Evolutionary conservation across 169 alveolate genomes (phyloP), one percentile per base, ranked within the genome.

Genomic region (Plasmodium ovale): DNA sequence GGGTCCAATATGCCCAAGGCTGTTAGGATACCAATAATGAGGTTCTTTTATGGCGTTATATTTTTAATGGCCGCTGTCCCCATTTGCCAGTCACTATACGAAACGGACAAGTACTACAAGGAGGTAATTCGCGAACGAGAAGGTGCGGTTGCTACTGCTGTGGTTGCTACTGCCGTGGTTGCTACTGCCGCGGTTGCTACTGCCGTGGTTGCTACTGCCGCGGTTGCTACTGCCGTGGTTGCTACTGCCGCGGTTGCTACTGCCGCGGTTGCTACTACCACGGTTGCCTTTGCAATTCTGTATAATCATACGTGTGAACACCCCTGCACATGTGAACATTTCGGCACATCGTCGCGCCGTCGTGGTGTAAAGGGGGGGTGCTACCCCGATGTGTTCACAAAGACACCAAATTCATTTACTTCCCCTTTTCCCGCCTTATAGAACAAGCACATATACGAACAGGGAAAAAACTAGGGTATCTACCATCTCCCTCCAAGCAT

Each of bases 51-150:
- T 10, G 91, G 91, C 16, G 12, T 54, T 19, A 84, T 84, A 21
- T 21, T 58, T 49, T 27, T 84, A 6, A 84, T 84, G 91, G 82
- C 91, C 3, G 37, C n/a, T 68, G 70, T 84, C 62, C 91, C 91
- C 2, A 84, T 84, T 53, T 42, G 71, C 27, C 91, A 84, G 87
- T 67, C 91, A 2, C 85, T 84, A 12, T 84, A 84, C 54, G 91
- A 84, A 59, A 84, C 91, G 16, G 60, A 84, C 33, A 84, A 84
- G 47, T 84, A 84, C 33, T 84, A 84, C 49, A 53, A 56, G 21
- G 91, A 84, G 72, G 91, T 84, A 68, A 69, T 25, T 14, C 12
- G 29, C 12, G n/a, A 67, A 59, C 12, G 16, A 44, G 10, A 5
- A 0, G 16, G 56, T 14, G 10, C 16, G 2, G 16, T 14, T 14